Conservation (phyloP, 495 filamentous ascomycete genomes). For the Bathelium albidoporum region DNA sequence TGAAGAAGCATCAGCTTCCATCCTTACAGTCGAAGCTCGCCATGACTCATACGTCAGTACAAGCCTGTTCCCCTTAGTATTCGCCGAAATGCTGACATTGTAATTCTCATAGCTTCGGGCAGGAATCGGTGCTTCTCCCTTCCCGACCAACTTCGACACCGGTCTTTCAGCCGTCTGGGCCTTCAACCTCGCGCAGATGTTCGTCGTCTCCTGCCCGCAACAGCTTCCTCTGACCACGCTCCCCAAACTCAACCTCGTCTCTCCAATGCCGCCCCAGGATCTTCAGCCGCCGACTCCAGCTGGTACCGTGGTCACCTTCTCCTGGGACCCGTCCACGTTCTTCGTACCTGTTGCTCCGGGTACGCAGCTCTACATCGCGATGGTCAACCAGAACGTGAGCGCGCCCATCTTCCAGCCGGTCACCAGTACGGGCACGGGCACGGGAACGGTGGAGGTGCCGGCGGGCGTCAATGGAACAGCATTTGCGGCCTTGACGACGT, state of each 20-base stretch:
- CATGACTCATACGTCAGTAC: conserved; percentile 4
- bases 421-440: conserved; percentile 17
- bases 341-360: conserved; percentile 20
- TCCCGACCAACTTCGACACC: conserved; percentile 6
- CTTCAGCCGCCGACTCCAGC: conserved; percentile 18
- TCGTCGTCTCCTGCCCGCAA: conserved; percentile 6
- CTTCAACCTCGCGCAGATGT: conserved; percentile 3
- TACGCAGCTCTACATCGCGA: conserved; percentile 22
- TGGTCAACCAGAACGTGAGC: conserved; percentile 21
- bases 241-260: conserved; percentile 22
- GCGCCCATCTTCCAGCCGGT: conserved; percentile 22
- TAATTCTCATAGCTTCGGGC: conserved; percentile 1
- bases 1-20: conserved; percentile 1
- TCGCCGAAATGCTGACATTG: too few relatives aligned
- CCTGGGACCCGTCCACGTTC: conserved; percentile 22
- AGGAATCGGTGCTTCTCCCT: conserved; percentile 1
- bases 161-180: conserved; percentile 6
- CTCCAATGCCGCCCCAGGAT: conserved; percentile 19
- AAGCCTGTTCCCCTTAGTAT: background rate
- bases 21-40: conserved; percentile 4
- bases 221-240: conserved; percentile 21
- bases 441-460: conserved; percentile 21
- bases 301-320: conserved; percentile 20
- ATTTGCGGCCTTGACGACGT: conserved; percentile 27
- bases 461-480: conserved; percentile 21